Evolutionary conservation across 139 green algal species (phyloP).

Genomic region (Yamagishiella unicocca): DNA sequence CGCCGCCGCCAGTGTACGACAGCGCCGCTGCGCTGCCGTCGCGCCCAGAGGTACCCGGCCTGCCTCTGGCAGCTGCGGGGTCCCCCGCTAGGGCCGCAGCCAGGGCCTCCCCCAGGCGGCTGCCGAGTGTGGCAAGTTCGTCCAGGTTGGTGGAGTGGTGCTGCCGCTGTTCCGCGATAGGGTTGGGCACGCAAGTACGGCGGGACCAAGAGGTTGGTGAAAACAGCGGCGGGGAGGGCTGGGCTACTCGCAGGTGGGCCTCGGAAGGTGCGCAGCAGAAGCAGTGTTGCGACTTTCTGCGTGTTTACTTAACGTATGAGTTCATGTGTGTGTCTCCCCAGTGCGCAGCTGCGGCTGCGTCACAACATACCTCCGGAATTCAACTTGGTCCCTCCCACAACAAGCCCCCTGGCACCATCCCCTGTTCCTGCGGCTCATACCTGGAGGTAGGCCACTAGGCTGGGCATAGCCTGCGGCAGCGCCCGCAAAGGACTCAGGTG

Average conservation of each 20-base stretch:
- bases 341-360: no score
- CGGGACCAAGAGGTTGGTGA: background rate
- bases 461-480: slow-evolving; percentile 19
- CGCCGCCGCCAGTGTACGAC: background rate
- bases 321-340: no score
- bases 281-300: no score
- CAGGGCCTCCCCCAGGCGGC: slow-evolving; percentile 3
- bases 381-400: no score
- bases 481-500: background rate
- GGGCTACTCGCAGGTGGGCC: background rate
- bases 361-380: no score
- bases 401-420: no score
- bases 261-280: no score
- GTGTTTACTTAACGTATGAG: no score
- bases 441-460: slow-evolving; percentile 24
- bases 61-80: no score
- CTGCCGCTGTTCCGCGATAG: slow-evolving; percentile 27
- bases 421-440: background rate
- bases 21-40: background rate
- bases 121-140: slow-evolving; percentile 10
- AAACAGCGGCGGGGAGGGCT: background rate
- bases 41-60: no score
- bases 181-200: no score
- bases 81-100: background rate
- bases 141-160: slow-evolving; percentile 36